Conservation (phyloP, 495 filamentous ascomycete genomes). For the Aspergillus ostianus region DNA sequence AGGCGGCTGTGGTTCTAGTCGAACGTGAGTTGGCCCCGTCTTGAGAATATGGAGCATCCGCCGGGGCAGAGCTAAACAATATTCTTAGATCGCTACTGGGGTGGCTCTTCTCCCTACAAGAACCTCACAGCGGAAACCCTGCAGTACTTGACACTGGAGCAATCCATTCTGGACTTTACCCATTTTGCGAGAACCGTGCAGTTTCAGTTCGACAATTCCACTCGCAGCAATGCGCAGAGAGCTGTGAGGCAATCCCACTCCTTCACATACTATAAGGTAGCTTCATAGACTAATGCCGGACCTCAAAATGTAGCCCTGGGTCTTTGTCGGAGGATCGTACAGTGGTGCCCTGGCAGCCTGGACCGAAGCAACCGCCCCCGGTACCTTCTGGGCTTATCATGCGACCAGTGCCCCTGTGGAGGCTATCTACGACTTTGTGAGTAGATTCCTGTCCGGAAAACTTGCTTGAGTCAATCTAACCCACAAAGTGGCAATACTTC, state of each 20-base stretch:
- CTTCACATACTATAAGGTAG: not conserved
- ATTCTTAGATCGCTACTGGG: constrained; percentile 56
- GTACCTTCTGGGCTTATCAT: constrained; percentile 68
- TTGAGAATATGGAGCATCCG: not conserved
- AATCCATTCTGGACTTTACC: constrained; percentile 59
- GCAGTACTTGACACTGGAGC: constrained; percentile 60
- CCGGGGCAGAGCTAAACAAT: not conserved
- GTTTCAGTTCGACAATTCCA: constrained; percentile 55
- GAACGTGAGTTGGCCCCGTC: constrained; percentile 46
- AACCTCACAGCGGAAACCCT: constrained; percentile 55
- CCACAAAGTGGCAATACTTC: constrained; percentile 60
- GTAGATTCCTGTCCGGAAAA: not conserved
- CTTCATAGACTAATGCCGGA: not conserved
- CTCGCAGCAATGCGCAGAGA: constrained; percentile 50
- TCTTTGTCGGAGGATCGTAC: constrained; percentile 64
- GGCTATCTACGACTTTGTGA: constrained; percentile 55
- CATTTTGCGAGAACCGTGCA: constrained; percentile 60
- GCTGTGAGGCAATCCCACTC: constrained; percentile 32
- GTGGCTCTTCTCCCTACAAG: constrained; percentile 57
- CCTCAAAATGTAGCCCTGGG: constrained; percentile 49
- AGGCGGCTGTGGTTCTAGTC: constrained; percentile 55
- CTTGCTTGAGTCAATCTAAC: not conserved
- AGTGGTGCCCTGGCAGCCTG: constrained; percentile 62
- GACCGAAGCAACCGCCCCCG: constrained; percentile 56
- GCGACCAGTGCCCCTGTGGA: constrained; percentile 63